These are phyloP conservation scores for Lachnellula arida DNA, from an alignment of 2,329 filamentous ascomycete genomes.

Conservation along the genomic window DNA sequence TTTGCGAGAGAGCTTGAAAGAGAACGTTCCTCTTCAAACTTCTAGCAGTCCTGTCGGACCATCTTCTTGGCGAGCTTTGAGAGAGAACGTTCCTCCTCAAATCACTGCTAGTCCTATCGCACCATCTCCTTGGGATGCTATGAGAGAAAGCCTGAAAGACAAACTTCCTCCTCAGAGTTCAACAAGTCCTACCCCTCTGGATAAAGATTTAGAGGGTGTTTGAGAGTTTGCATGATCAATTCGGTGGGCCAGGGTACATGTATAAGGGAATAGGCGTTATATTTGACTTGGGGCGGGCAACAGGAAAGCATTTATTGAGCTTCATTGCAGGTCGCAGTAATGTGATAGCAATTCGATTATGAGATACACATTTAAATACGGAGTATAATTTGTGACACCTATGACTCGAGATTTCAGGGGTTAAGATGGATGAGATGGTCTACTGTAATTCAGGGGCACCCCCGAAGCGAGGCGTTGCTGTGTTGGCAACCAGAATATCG, in stretches of 20 bases:
- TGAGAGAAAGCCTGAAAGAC: not conserved
- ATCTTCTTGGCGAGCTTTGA: not conserved
- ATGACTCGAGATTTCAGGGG: not conserved
- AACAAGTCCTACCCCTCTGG: not conserved
- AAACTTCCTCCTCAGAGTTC: not conserved
- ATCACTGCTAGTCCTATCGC: not conserved
- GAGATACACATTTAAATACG: no score
- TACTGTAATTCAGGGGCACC: not conserved
- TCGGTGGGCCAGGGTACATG: no score
- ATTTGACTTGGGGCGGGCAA: not conserved
- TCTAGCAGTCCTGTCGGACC: not conserved
- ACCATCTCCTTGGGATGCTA: not conserved
- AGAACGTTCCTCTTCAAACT: not conserved
- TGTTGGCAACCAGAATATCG: not conserved
- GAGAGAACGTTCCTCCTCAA: not conserved
- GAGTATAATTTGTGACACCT: no score
- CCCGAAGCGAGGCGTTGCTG: not conserved
- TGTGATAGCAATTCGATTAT: no score
- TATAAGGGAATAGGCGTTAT: not conserved
- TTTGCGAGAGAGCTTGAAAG: not conserved
- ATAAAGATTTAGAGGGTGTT: not conserved
- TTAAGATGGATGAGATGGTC: no score
- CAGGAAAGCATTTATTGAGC: no score
- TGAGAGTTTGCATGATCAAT: not conserved
- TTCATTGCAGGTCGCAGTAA: no score